Evolutionary conservation across 768 basidiomycete genomes (phyloP), one percentile per base, ranked within the genome.

Genomic region (Boletus rubescentipes): DNA sequence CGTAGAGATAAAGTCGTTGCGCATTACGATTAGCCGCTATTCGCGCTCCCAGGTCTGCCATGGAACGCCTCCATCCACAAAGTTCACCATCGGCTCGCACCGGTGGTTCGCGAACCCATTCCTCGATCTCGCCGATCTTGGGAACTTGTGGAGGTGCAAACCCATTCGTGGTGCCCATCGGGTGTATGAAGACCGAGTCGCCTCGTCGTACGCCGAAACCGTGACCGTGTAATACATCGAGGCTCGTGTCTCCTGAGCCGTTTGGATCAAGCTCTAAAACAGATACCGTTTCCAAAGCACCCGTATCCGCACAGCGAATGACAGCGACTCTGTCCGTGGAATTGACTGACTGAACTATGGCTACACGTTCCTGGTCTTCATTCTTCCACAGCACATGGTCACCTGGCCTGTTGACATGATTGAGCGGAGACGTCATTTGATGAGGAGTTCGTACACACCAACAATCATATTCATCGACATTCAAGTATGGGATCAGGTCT

Each of bases 391-490:
- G 61, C 14, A 95, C 87, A 69, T 91, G 85, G 64, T 98, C 93
- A 16, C 94, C 94, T 6, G 94, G 94, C 92, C 91, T 93, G 49
- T 18, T 47, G 34, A 58, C 12, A 48, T 48, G 46, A 53, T 29
- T 63, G 53, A 61, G 52, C 23, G 36, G 39, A 26, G 26, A 45
- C 10, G 26, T 30, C 10, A 10, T 18, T 40, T 29, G 18, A 41
- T 9, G 43, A 53, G 9, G 4, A 40, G 46, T 11, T 10, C 12
- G 21, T 29, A 69, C 86, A 63, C 60, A 90, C 89, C 90, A 94
- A 68, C 87, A 91, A 67, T 93, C 94, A 67, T 90, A 91, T 71
- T 97, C 94, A 68, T 96, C 94, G 10, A 92, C 82, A 55, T 91
- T 91, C 47, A 88, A 67, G 66, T 95, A 89, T 4, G 92, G 93